These are phyloP conservation scores for Vanilla planifolia DNA, from an alignment of 106 monocot species.

Conservation along the genomic window DNA sequence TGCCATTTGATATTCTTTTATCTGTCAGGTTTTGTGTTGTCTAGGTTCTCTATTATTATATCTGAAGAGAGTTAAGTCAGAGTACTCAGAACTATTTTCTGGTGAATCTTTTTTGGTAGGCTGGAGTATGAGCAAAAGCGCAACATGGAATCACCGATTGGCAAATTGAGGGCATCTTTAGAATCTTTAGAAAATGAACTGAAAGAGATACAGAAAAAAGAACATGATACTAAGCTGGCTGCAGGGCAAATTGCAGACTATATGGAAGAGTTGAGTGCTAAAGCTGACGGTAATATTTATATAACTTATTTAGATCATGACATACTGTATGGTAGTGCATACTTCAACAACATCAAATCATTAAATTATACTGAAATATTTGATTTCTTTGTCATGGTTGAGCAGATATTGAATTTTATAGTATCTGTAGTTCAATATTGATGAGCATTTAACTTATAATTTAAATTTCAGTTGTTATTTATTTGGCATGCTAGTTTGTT, in stretches of 20 bases:
- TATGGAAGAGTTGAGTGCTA: conserved; percentile 71
- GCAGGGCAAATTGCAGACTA: conserved; percentile 48
- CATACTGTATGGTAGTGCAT: background rate
- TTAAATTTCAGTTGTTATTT: no score
- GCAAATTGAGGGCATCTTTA: conserved; percentile 50
- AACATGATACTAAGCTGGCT: conserved; percentile 46
- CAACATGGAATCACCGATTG: conserved; percentile 71
- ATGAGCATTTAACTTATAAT: no score
- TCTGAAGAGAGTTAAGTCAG: no score
- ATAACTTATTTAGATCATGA: background rate
- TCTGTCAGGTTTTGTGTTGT: no score
- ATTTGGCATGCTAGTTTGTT: no score
- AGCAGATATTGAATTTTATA: no score
- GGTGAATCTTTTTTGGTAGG: conserved; percentile 25
- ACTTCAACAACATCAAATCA: background rate
- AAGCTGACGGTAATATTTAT: conserved; percentile 71
- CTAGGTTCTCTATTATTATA: no score
- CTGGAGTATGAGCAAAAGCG: conserved; percentile 95
- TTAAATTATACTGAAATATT: background rate
- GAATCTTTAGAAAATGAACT: conserved; percentile 68
- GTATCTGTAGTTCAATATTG: no score
- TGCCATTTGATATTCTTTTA: no score
- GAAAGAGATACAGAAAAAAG: conserved; percentile 50
- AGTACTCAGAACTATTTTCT: no score
- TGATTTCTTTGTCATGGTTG: background rate